Base-by-base conservation (phyloP, 2,329 filamentous ascomycete genomes). In the Chrysoporthe deuterocubensis region DNA sequence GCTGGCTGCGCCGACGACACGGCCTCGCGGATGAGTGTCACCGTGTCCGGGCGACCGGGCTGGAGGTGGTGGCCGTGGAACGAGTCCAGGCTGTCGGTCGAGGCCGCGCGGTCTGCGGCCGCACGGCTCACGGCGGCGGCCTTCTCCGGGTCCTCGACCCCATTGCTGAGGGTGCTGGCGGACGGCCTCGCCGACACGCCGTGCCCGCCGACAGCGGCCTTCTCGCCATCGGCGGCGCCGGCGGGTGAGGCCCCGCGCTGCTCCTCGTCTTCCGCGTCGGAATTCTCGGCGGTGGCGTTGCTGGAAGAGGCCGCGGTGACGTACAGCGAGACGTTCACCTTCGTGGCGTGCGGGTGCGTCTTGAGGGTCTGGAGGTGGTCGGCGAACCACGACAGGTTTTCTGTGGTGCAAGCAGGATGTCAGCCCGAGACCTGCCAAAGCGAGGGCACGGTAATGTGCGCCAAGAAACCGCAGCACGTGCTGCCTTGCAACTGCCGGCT, bases 11-110 rank as follows among this genome's bases (percentile, higher is more conserved):
- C 74, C 7, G 75, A 76, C 1, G 67, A 69, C 26, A 84, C 77
- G 0, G 80, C 78, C 26, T 75, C 72, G 6, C 74, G 75, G 61
- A 85, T 80, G 9, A 81, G 74, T 0, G 73, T 72, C 13, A 74
- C 76, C 18, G 81, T 73, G 70, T 84, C 79, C 2, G 83, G 83
- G 18, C 83, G 74, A 2, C 82, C 82, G 5, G 74, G 69, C 46
- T 74, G 75, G 67, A 81, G 70, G 4, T 76, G 71, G 42, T 80
- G 71, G 21, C 72, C 68, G 13, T 69, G 65, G 13, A 37, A 48
- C 43, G 72, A 44, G 66, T 71, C 57, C 69, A 37, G 34, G 57
- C 48, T 67, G 58, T 67, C 64, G 26, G 58, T 21, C 0, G 67
- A 62, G 18, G 59, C 58, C 40, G 59, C 50, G 57, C 60, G 68